These are phyloP conservation scores for Nemania diffusa DNA, from an alignment of 2,329 filamentous ascomycete species.

Conservation along the genomic window DNA sequence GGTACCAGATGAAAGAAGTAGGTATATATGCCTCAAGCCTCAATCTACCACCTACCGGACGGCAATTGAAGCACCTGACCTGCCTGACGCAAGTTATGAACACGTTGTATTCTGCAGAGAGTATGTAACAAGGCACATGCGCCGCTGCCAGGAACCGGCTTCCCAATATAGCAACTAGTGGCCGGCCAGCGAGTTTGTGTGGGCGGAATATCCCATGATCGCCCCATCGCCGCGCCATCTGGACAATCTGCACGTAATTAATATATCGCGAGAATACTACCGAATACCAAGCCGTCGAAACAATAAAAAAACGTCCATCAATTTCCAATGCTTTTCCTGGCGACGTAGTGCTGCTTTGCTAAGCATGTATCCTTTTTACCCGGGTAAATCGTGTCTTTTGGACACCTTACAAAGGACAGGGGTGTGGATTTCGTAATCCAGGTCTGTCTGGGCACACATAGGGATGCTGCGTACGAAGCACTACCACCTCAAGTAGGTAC, in stretches of 20 bases:
- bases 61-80: background rate
- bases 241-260: background rate
- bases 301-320: background rate
- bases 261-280: background rate
- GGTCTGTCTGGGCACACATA: background rate
- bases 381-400: constrained; percentile 20
- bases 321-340: background rate
- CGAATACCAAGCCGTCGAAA: background rate
- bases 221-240: background rate
- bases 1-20: background rate
- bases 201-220: background rate
- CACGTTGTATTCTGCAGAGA: too few relatives aligned
- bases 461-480: too few relatives aligned
- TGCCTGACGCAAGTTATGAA: constrained; percentile 11
- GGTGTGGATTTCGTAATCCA: background rate
- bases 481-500: too few relatives aligned
- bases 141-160: background rate
- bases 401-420: constrained; percentile 9
- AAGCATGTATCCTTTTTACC: constrained; percentile 24
- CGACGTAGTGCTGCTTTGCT: background rate
- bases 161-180: constrained; percentile 13
- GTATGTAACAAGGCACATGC: background rate
- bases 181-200: background rate
- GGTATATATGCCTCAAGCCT: background rate
- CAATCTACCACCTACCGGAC: background rate